Percentiles rank a stretch among this genome's conserved stretches.
Conservation (phyloP, 2,329 filamentous ascomycete genomes). For the Fusarium hostae region DNA sequence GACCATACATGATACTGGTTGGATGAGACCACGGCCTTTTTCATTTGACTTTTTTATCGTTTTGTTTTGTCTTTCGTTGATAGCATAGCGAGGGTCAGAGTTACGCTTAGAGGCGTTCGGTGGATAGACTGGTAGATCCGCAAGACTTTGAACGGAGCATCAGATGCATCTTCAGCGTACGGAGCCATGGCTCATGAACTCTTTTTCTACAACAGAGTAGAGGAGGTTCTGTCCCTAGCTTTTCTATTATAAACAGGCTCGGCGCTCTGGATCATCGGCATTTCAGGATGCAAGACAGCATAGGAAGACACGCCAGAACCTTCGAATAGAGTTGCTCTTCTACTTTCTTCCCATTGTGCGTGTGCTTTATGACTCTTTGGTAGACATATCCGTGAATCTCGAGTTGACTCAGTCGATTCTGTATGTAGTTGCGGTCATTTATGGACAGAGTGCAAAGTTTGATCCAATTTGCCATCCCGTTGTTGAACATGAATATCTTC, state of each 20-base stretch:
- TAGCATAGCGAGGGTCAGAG: neutral
- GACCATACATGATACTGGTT: neutral
- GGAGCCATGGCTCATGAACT: neutral
- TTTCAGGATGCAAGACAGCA: neutral
- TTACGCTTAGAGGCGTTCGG: conserved; percentile 8
- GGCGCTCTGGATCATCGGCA: neutral
- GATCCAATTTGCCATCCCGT: neutral
- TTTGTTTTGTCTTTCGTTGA: neutral
- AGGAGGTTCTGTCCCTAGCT: neutral
- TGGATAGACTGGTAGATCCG: conserved; percentile 3
- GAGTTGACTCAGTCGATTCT: neutral
- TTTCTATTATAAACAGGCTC: neutral
- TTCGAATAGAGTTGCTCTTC: neutral
- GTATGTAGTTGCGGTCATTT: neutral
- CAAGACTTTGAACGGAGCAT: neutral
- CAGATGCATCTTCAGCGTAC: neutral
- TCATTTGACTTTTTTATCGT: neutral
- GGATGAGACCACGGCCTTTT: neutral
- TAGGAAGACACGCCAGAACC: neutral
- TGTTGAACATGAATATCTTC: neutral
- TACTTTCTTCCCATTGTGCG: neutral
- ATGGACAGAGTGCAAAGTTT: neutral
- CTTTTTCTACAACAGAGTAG: neutral
- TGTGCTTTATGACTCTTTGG: neutral
- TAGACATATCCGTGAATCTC: neutral